Percentiles rank a stretch among this genome's conserved stretches.
Evolutionary conservation across 208 protist species (phyloP).

Genomic region (Acanthamoeba castellanii): DNA sequence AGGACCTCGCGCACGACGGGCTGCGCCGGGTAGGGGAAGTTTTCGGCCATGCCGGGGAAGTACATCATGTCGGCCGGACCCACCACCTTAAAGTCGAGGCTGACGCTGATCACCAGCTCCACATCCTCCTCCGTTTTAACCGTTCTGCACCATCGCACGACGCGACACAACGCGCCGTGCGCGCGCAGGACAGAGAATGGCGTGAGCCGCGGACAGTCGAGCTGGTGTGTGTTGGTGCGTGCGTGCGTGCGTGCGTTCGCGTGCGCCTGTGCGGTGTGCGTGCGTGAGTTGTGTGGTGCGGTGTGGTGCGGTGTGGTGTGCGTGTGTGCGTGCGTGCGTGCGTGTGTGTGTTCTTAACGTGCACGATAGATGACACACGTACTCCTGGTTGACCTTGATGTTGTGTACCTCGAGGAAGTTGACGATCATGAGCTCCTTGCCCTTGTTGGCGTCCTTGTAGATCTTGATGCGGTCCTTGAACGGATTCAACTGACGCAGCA

Average conservation of each 20-base stretch:
- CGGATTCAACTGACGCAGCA: not conserved
- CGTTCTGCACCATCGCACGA: not conserved
- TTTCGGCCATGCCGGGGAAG: constrained; percentile 32
- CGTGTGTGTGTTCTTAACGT: no score
- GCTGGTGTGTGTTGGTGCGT: no score
- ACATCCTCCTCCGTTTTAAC: not conserved
- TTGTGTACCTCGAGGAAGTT: constrained; percentile 30
- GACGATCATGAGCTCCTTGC: constrained; percentile 11
- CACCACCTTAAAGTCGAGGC: constrained; percentile 33
- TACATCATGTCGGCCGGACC: constrained; percentile 21
- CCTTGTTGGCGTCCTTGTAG: not conserved
- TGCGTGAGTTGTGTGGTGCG: no score
- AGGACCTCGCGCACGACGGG: constrained; percentile 18
- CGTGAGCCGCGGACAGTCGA: no score
- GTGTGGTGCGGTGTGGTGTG: no score
- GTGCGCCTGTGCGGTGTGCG: no score
- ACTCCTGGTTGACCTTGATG: not conserved
- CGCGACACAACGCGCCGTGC: no score
- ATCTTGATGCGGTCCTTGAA: constrained; percentile 29
- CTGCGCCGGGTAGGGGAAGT: not conserved
- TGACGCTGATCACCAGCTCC: constrained; percentile 13
- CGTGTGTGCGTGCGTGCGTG: no score
- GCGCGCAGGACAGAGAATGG: no score
- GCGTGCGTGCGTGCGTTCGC: no score
- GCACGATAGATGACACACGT: not conserved